Percentiles rank a stretch among this genome's conserved stretches.
Evolutionary conservation across 2,329 filamentous ascomycete species (phyloP).

Genomic region (Calonectria honghensis): DNA sequence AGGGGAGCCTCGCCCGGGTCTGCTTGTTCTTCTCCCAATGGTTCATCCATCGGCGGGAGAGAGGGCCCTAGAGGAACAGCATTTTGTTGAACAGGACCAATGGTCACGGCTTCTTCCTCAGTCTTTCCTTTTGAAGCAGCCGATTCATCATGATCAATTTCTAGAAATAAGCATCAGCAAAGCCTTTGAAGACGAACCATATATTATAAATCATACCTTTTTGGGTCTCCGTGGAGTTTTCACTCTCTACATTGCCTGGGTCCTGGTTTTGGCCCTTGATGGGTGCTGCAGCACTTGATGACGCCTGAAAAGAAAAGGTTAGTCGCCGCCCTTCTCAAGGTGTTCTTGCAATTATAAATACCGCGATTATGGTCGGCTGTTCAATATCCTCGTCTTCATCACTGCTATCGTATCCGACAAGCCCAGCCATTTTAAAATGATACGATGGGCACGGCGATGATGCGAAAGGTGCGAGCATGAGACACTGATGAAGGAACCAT

Average conservation of each 20-base stretch:
- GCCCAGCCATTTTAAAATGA: constrained; percentile 61
- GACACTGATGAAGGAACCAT: constrained; percentile 41
- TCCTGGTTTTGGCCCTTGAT: not conserved
- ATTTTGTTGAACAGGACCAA: constrained; percentile 58
- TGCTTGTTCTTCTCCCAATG: constrained; percentile 48
- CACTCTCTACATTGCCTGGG: constrained; percentile 13
- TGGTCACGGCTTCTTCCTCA: constrained; percentile 41
- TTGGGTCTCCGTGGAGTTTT: not conserved
- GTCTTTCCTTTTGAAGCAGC: constrained; percentile 31
- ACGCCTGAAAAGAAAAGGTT: constrained; percentile 27
- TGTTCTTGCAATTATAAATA: constrained; percentile 30
- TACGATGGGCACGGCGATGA: constrained; percentile 19
- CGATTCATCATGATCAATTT: not conserved
- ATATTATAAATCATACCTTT: constrained; percentile 12
- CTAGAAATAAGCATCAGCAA: constrained; percentile 28
- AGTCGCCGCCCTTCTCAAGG: not conserved
- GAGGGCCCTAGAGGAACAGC: constrained; percentile 62
- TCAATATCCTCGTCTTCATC: constrained; percentile 65
- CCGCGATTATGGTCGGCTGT: constrained; percentile 32
- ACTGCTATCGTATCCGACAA: constrained; percentile 72
- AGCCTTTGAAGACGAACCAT: not conserved
- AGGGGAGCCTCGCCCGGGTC: constrained; percentile 58
- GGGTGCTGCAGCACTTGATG: constrained; percentile 10
- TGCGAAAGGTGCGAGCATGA: constrained; percentile 34
- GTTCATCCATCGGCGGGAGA: constrained; percentile 58